phyloP scores from a whole-genome alignment of 2,329 filamentous ascomycete genomes.

The Teratosphaeria gauchensis region DNA sequence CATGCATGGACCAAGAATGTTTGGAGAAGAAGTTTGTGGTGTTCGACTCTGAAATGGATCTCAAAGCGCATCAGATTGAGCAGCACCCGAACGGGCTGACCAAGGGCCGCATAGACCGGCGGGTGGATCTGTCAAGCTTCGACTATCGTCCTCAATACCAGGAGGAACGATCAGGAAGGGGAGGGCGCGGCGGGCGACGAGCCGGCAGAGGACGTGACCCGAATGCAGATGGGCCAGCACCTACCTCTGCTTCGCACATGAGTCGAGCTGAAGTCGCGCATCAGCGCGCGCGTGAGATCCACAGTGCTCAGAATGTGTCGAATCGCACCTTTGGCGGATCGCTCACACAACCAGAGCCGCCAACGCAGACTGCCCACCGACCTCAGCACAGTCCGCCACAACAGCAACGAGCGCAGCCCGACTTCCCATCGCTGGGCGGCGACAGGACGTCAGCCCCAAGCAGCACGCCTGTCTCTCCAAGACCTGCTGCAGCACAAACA shows the following conservation, averaged over 20 bases:
- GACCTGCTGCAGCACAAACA: conserved; percentile 38
- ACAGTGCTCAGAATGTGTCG: conserved; percentile 72
- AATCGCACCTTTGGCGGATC: conserved; percentile 78
- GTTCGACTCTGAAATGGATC: conserved; percentile 86
- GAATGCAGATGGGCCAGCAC: conserved; percentile 69
- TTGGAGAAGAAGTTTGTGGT: conserved; percentile 96
- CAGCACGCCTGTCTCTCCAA: conserved; percentile 29
- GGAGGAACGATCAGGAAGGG: conserved; percentile 42
- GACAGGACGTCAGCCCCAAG: conserved; percentile 18
- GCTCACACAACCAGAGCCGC: conserved; percentile 44
- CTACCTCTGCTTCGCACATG: conserved; percentile 68
- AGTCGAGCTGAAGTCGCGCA: conserved; percentile 82
- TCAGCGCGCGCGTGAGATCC: conserved; percentile 84
- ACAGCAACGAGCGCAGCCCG: conserved; percentile 18
- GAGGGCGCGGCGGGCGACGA: conserved; percentile 38
- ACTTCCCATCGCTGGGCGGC: conserved; percentile 7
- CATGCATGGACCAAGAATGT: conserved; percentile 78
- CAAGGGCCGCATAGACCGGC: conserved; percentile 74
- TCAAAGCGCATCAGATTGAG: conserved; percentile 85
- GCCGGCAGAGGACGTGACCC: conserved; percentile 68
- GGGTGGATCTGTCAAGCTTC: conserved; percentile 81
- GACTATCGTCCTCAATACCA: conserved; percentile 66
- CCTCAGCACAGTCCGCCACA: conserved; percentile 21
- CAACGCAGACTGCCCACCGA: conserved; percentile 13
- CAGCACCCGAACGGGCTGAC: conserved; percentile 70